Percentiles rank a stretch among this genome's conserved stretches.
These are phyloP conservation scores for Pseudopyricularia cyperi DNA, from an alignment of 2,329 filamentous ascomycete species.

Conservation along the genomic window DNA sequence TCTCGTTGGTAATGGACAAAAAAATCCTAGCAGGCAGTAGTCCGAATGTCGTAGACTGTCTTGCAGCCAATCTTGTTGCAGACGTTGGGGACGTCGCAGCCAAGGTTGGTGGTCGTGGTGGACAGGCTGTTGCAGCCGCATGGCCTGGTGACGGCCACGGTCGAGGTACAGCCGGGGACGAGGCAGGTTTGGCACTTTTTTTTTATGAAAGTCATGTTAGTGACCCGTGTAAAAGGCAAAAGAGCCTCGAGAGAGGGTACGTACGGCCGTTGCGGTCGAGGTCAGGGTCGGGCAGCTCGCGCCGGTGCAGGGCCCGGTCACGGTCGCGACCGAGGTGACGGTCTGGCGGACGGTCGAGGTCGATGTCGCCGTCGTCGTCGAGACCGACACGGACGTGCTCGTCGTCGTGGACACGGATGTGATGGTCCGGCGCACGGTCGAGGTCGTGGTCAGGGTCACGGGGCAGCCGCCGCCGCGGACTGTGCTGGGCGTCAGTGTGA, in stretches of 20 bases:
- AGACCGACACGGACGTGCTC: not conserved
- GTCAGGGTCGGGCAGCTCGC: slow-evolving; percentile 7
- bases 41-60: slow-evolving; percentile 10
- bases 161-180: slow-evolving; percentile 4
- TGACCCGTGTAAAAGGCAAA: not conserved
- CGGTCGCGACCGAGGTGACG: not conserved
- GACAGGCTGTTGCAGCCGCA: slow-evolving; percentile 8
- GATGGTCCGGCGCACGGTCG: not conserved
- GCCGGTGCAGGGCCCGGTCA: slow-evolving; percentile 2
- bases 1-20: too few relatives aligned
- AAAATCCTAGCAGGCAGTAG: not conserved
- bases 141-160: slow-evolving; percentile 3
- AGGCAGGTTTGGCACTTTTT: slow-evolving; percentile 5
- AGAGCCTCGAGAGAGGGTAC: not conserved
- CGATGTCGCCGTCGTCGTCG: slow-evolving; percentile 1
- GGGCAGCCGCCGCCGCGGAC: slow-evolving; percentile 1
- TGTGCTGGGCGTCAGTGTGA: slow-evolving; percentile 3
- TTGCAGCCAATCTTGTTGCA: slow-evolving; percentile 16
- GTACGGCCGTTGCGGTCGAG: slow-evolving; percentile 5
- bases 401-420: slow-evolving; percentile 1
- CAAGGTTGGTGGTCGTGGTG: slow-evolving; percentile 12
- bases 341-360: not conserved
- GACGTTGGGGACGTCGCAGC: slow-evolving; percentile 9
- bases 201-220: not conserved
- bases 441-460: not conserved